Base-by-base conservation (phyloP, 2,329 filamentous ascomycete species). In the Podosphaera fusca region DNA sequence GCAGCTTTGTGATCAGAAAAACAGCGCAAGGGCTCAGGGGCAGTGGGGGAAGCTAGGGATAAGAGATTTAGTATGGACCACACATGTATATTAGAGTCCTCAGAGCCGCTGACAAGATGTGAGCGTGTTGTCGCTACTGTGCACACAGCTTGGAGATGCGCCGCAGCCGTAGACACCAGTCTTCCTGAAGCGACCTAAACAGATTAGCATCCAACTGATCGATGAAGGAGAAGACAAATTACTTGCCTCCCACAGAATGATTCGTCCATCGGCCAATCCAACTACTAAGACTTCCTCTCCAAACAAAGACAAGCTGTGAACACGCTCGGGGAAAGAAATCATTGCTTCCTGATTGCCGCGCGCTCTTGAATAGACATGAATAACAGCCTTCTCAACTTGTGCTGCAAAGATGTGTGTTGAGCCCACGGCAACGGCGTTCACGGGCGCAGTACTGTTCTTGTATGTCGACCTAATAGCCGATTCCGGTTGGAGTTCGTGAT, bases 221-320 rank as follows among this genome's bases (percentile, higher is more conserved):
- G 49, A 56, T 56, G 31, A 29, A 31, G 49, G 42, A 55, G 21
- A 21, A 21, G 21, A 21, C 21, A 21, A 21, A 21, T 21, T 21
- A 42, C 74, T 69, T 68, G 92, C 87, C 82, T 98, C 92, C 92
- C 92, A 98, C 2, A 94, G 70, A 64, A 95, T 84, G 62, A 96
- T 70, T 57, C 89, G 80, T 14, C 92, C 92, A 63, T 88, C 87
- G 57, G 82, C 80, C 0, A 88, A 94, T 9, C 92, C 92, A 57
- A 94, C 69, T 57, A 87, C 73, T 61, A 95, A 73, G 55, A 94
- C 77, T 57, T 70, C 74, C 61, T 86, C 78, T 53, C 78, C 82
- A 31, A 81, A 80, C 57, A 94, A 74, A 30, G 81, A 77, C 64
- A 94, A 72, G 69, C 85, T 88, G 61, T 81, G 82, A 65, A 98